Conservation (phyloP, 345 rosid species). For the Raphanus raphanistrum region DNA sequence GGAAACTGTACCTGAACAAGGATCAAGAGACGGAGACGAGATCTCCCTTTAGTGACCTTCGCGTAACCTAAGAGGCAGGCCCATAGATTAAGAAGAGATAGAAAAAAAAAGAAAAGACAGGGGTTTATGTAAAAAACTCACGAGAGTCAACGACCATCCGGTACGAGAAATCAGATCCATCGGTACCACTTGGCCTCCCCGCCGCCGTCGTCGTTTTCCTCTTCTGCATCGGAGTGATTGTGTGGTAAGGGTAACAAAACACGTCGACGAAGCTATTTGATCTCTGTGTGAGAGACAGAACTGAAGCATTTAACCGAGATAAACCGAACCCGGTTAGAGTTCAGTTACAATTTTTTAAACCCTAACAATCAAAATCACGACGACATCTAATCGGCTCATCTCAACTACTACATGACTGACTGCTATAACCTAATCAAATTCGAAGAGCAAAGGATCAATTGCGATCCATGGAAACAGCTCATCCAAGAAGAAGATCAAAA, state of each 20-base stretch:
- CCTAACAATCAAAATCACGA: too few relatives aligned
- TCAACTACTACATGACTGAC: too few relatives aligned
- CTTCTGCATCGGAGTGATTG: not conserved
- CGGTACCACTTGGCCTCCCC: constrained; percentile 58
- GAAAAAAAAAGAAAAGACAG: not conserved
- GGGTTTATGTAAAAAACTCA: constrained; percentile 40
- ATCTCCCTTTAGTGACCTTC: constrained; percentile 37
- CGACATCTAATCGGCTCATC: too few relatives aligned
- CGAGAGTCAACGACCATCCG: constrained; percentile 93
- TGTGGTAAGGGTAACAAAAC: not conserved
- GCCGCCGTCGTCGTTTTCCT: constrained; percentile 32
- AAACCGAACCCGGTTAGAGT: not conserved
- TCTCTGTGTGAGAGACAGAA: not conserved
- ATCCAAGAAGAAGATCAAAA: too few relatives aligned
- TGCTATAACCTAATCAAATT: too few relatives aligned
- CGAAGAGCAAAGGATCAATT: too few relatives aligned
- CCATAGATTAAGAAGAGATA: not conserved
- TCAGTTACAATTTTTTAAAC: not conserved
- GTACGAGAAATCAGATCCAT: constrained; percentile 82
- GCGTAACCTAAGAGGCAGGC: constrained; percentile 31
- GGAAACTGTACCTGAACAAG: constrained; percentile 24
- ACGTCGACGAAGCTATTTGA: not conserved
- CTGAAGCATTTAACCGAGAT: not conserved
- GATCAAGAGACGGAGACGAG: constrained; percentile 40
- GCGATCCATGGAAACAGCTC: too few relatives aligned